phyloP scores from a whole-genome alignment of 345 rosid species.

The Excoecaria agallocha region DNA sequence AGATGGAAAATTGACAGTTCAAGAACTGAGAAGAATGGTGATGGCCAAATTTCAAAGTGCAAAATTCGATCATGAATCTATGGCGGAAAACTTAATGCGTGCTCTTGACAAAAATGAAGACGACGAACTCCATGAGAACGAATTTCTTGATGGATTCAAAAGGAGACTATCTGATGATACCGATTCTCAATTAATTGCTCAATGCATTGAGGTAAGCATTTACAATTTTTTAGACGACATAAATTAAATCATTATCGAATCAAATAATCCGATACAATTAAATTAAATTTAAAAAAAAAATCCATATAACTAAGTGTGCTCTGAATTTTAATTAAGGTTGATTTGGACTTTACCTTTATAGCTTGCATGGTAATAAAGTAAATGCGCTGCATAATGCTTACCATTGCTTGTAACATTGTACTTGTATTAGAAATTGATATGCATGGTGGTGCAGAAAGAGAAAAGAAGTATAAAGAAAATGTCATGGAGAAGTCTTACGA shows the following conservation, averaged over 20 bases:
- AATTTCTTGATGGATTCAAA: constrained; percentile 27
- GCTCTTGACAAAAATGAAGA: constrained; percentile 29
- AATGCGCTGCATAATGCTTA: no score
- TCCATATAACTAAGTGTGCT: neutral
- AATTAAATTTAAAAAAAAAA: no score
- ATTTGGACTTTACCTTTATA: no score
- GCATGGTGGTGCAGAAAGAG: constrained; percentile 8
- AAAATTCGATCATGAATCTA: constrained; percentile 27
- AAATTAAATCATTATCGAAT: no score
- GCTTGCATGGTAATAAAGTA: no score
- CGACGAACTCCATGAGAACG: constrained; percentile 23
- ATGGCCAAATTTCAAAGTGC: constrained; percentile 23
- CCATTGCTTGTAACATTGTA: no score
- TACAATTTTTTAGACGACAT: neutral
- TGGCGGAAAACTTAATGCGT: constrained; percentile 21
- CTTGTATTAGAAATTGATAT: no score
- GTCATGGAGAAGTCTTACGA: constrained; percentile 12
- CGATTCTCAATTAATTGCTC: constrained; percentile 9
- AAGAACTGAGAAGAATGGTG: constrained; percentile 29
- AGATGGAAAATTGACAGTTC: constrained; percentile 20
- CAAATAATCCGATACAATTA: no score
- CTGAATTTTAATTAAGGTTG: no score
- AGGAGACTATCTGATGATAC: constrained; percentile 17
- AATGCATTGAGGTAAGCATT: constrained; percentile 10
- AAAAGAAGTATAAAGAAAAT: neutral